Conservation (phyloP, 805 yeast species). For the Barnettozyma populi region DNA sequence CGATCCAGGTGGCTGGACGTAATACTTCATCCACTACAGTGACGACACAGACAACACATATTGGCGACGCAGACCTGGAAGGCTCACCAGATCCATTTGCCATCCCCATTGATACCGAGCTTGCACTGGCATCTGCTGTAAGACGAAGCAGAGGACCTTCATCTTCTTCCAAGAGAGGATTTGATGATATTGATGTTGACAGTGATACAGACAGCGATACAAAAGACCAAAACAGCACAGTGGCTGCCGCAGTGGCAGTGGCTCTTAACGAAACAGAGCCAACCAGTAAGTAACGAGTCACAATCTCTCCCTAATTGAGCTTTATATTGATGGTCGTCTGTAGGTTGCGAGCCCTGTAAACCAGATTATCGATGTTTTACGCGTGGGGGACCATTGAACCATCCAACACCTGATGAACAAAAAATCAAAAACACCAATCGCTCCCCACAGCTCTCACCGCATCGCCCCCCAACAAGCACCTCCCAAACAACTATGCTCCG, state of each 20-base stretch:
- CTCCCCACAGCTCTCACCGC: neutral
- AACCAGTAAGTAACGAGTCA: neutral
- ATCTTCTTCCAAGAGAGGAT: slow-evolving; percentile 7
- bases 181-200: neutral
- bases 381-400: slow-evolving; percentile 3
- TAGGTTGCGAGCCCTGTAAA: neutral
- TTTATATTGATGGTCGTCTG: neutral
- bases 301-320: neutral
- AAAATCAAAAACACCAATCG: neutral
- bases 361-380: too few relatives aligned
- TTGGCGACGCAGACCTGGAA: neutral
- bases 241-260: slow-evolving; percentile 8
- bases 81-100: slow-evolving; percentile 1
- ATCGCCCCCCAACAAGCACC: neutral
- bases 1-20: neutral
- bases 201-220: neutral
- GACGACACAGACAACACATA: neutral
- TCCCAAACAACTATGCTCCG: slow-evolving; percentile 10
- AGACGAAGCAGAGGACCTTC: slow-evolving; percentile 16
- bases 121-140: slow-evolving; percentile 3
- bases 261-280: slow-evolving; percentile 8
- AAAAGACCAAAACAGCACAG: neutral
- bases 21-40: neutral
- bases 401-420: slow-evolving; percentile 2
- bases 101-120: slow-evolving; percentile 6